Evolutionary conservation across 1,139 yeast genomes (phyloP), one percentile per base, ranked within the genome.

Genomic region (Candida labiduridarum): DNA sequence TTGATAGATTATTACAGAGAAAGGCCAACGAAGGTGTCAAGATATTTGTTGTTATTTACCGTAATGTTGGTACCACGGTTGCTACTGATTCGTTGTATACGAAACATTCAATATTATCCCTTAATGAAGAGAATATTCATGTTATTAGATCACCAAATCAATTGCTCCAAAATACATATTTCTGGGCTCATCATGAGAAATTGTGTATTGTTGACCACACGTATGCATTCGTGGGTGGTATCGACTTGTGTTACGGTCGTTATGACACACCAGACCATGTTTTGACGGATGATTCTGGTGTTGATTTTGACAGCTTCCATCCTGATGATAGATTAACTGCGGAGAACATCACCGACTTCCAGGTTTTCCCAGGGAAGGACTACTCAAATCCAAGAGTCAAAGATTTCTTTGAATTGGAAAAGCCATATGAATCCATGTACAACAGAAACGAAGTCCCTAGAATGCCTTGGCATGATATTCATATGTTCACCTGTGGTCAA

Each of bases 401-500:
- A 60, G 99, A 95, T 67, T 95, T 95, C 65, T 81, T 66, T 61
- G 85, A 79, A 1, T 76, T 95, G 52, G 91, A 92, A 56, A 84
- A 83, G 56, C 99, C 99, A 1, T 91, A 87, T 62, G 96, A 89
- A 45, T 89, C 91, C 19, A 87, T 94, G 96, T 91, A 91, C 64
- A 96, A 95, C 66, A 80, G 99, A 56, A 74, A 81, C 31, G 69
- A 69, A 19, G 80, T 83, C 14, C 98, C 99, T 2, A 80, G 99
- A 61, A 95, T 95, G 99, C 99, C 99, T 6, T 95, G 99, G 99
- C 99, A 95, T 67, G 99, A 95, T 76, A 89, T 95, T 44, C 98
- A 94, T 62, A 94, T 92, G 96, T 84, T 91, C 71, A 85, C 96
- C 2, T 83, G 92, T 9, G 99, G 99, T n/a, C 96, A 92, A 61